Evolutionary conservation across 345 rosid genomes (phyloP), one percentile per base, ranked within the genome.

Genomic region (Psidium friedrichsthalianum): DNA sequence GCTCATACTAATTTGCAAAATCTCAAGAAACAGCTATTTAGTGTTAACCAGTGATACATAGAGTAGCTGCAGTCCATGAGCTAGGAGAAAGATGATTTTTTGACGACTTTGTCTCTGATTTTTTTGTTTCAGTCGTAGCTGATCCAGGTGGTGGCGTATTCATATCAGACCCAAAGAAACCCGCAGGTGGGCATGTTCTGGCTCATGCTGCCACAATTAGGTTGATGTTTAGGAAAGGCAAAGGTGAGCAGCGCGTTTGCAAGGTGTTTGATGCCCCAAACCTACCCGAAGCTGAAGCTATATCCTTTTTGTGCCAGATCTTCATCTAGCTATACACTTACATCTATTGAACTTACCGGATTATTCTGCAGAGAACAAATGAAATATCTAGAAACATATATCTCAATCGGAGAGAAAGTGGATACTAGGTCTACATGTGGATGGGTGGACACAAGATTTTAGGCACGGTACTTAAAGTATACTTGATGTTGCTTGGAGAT

Each of bases 131-230:
- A 95, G 96, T 95, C 22, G 90, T 95, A 85, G 93, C 98, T 11
- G 99, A 95, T 86, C 98, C 99, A 81, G 94, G 98, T n/a, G 94
- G 97, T 36, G 99, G 98, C 56, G 88, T 97, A 83, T 95, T 51
- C 52, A 51, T 95, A 91, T 93, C 98, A 82, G 98, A 95, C 83
- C 99, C 99, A 64, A 93, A 97, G 91, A 97, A 97, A 87, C 99
- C 98, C 47, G 98, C 99, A 42, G 96, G 98, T 85, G 98, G 99
- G 2, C 98, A 97, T 86, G 96, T 51, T 51, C 52, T 51, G 52
- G 52, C 52, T 51, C 52, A 51, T 11, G 52, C 52, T 51, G 52
- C 52, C 14, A 51, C 52, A 51, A 51, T 51, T 11, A 51, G 52
- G 52, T 51, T 51, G 52, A 51, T 51, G 52, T 51, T 51, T 51